These are phyloP conservation scores for Colletotrichum cuscutae DNA, from an alignment of 2,329 filamentous ascomycete species.

Conservation along the genomic window DNA sequence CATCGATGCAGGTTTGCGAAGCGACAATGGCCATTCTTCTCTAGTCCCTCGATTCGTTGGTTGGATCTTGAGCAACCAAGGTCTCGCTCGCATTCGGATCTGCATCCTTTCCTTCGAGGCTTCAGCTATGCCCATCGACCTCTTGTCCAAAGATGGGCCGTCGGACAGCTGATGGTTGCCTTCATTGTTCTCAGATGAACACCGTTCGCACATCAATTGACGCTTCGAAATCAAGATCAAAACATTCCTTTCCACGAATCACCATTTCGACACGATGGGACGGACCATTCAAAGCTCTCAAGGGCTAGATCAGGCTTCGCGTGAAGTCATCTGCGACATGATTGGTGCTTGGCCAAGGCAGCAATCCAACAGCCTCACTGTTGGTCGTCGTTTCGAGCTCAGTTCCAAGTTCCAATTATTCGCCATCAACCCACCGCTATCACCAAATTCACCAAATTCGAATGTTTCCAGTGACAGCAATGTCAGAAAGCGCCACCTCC, in stretches of 20 bases:
- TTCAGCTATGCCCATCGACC: not conserved
- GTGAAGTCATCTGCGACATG: not conserved
- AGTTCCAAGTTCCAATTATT: not conserved
- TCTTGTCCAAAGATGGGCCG: too few relatives aligned
- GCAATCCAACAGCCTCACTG: not conserved
- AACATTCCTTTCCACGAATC: not conserved
- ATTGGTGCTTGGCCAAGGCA: not conserved
- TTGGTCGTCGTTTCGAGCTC: not conserved
- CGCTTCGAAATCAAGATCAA: not conserved
- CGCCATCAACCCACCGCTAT: not conserved
- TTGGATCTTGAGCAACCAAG: not conserved
- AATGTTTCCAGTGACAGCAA: not conserved
- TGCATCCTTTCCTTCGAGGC: not conserved
- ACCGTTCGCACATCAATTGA: not conserved
- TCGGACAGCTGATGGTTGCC: not conserved
- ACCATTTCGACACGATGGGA: not conserved
- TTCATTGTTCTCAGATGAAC: not conserved
- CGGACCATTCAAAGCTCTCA: not conserved
- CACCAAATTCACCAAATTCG: not conserved
- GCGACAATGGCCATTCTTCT: not conserved
- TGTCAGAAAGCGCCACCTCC: not conserved
- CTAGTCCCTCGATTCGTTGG: slow-evolving; percentile 40
- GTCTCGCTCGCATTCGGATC: not conserved
- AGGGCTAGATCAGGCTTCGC: not conserved
- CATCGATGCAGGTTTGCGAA: slow-evolving; percentile 34